Evolutionary conservation across 441 rosid species (phyloP).

Genomic region (Erysimum cheiri): DNA sequence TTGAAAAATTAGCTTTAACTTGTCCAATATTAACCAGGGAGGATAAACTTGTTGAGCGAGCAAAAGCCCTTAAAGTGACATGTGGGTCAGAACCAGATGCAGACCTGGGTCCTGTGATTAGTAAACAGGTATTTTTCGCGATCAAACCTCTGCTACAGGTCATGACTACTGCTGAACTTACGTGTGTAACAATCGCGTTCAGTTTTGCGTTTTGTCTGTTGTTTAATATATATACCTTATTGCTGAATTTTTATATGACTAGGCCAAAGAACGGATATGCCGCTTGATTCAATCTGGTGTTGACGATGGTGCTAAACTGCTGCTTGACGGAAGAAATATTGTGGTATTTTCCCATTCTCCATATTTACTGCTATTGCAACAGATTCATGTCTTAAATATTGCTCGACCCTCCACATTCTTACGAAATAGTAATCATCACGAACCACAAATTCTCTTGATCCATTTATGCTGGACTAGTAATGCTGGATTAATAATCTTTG

Average conservation of each 20-base stretch:
- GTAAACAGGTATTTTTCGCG: conserved; percentile 62
- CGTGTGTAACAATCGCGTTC: neutral
- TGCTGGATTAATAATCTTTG: neutral
- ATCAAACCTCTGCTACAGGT: neutral
- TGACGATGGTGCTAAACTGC: conserved; percentile 73
- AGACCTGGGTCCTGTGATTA: conserved; percentile 93
- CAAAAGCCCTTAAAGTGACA: conserved; percentile 84
- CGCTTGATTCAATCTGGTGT: conserved; percentile 80
- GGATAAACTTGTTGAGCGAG: conserved; percentile 74
- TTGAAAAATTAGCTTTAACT: conserved; percentile 1
- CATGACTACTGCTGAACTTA: conserved; percentile 6
- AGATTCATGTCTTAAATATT: conserved; percentile 7
- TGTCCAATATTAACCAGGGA: conserved; percentile 57
- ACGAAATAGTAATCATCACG: neutral
- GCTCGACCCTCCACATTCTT: no score
- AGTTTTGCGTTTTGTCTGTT: conserved; percentile 8
- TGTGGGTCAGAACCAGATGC: conserved; percentile 82
- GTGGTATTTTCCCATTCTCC: conserved; percentile 51
- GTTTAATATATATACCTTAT: neutral
- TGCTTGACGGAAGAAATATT: conserved; percentile 87
- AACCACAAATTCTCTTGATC: neutral
- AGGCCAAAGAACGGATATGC: conserved; percentile 90
- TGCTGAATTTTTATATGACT: conserved; percentile 40
- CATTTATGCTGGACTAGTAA: neutral
- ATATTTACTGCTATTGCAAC: conserved; percentile 4